These are phyloP conservation scores for Trypanosoma cruzi DNA, from an alignment of 208 protist species.

Conservation along the genomic window DNA sequence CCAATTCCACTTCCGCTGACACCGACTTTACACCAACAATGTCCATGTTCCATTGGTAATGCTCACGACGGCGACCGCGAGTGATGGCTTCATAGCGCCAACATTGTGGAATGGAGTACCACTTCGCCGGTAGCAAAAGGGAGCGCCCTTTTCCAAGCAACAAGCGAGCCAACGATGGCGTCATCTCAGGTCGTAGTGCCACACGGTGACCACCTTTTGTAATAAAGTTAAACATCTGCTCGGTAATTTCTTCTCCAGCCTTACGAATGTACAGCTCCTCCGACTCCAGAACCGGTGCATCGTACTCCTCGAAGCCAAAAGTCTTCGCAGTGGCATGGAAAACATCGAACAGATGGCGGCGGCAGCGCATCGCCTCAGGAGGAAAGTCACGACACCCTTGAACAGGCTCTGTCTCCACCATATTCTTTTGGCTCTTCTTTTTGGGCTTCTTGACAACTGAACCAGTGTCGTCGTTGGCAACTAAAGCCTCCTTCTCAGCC, in stretches of 20 bases:
- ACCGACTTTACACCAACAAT: slow-evolving; percentile 93
- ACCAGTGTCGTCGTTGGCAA: slow-evolving; percentile 35
- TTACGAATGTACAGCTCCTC: slow-evolving; percentile 95
- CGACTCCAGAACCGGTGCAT: slow-evolving; percentile 94
- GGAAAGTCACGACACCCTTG: slow-evolving; percentile 96
- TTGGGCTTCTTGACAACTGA: slow-evolving; percentile 76
- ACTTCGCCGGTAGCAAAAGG: slow-evolving; percentile 93
- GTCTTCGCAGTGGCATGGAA: slow-evolving; percentile 80
- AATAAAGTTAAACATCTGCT: slow-evolving; percentile 97
- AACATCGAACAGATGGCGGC: slow-evolving; percentile 91
- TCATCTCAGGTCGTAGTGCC: slow-evolving; percentile 96
- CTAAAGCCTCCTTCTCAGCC: slow-evolving; percentile 40
- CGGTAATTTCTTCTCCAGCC: slow-evolving; percentile 96
- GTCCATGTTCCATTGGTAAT: slow-evolving; percentile 98
- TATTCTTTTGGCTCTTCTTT: slow-evolving; percentile 89
- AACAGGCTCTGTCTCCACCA: slow-evolving; percentile 92
- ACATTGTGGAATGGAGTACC: slow-evolving; percentile 96
- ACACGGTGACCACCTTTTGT: slow-evolving; percentile 93
- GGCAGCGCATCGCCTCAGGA: slow-evolving; percentile 94
- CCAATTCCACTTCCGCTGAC: slow-evolving; percentile 93
- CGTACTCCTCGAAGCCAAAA: slow-evolving; percentile 97
- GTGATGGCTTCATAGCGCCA: slow-evolving; percentile 97
- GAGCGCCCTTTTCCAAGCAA: slow-evolving; percentile 90
- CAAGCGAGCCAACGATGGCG: slow-evolving; percentile 92
- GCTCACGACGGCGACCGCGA: slow-evolving; percentile 93